Conservation (phyloP, 106 monocot genomes). For the Dendrobium catenatum region DNA sequence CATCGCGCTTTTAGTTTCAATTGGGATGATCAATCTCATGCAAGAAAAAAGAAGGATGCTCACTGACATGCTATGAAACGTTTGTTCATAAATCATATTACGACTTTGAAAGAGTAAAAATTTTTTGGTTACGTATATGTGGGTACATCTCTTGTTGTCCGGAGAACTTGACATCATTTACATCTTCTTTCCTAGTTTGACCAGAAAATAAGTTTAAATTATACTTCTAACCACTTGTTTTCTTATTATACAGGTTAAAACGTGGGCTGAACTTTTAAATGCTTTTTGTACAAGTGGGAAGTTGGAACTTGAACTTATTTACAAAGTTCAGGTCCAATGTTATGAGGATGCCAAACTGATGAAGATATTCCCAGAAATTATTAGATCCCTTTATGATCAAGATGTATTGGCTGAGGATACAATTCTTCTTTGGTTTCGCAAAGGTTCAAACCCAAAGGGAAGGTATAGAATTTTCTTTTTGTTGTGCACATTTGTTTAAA, state of each 20-base stretch:
- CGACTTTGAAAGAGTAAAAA: not conserved
- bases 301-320: slow-evolving; percentile 85
- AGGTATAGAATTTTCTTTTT: slow-evolving; percentile 33
- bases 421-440: slow-evolving; percentile 94
- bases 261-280: slow-evolving; percentile 83
- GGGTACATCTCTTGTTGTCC: no score
- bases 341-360: slow-evolving; percentile 98
- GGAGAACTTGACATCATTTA: no score
- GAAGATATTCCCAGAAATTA: slow-evolving; percentile 94
- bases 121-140: not conserved
- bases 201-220: not conserved
- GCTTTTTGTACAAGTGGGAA: slow-evolving; percentile 80
- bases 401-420: slow-evolving; percentile 99
- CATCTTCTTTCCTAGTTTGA: no score
- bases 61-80: no score
- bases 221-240: not conserved
- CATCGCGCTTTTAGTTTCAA: not conserved
- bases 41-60: no score
- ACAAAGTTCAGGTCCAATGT: slow-evolving; percentile 95
- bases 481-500: not conserved
- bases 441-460: slow-evolving; percentile 92
- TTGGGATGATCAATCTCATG: not conserved
- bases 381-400: slow-evolving; percentile 93
- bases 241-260: slow-evolving; percentile 59
- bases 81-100: no score